A percentile compares a stretch with the other conserved stretches of the same genome.
These are phyloP conservation scores for Jacaranda mimosifolia DNA, from an alignment of 257 asterid species.

Conservation along the genomic window DNA sequence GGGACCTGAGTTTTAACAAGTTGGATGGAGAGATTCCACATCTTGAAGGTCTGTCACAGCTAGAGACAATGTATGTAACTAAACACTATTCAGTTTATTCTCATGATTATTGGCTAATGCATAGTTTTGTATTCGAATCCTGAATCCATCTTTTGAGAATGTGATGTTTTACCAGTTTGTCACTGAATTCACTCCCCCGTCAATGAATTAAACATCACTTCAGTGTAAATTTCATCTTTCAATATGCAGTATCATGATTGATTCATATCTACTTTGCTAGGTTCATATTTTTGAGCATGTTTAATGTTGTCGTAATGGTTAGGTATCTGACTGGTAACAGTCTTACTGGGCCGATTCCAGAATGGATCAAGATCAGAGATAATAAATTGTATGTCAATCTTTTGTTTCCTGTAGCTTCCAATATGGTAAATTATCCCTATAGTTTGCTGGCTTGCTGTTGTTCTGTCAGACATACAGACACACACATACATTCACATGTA, in stretches of 20 bases:
- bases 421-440: not conserved
- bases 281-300: not conserved
- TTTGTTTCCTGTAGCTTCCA: not conserved
- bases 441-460: not conserved
- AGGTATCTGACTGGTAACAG: constrained; percentile 62
- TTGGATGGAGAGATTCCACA: constrained; percentile 57
- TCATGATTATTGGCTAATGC: not conserved
- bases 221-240: not conserved
- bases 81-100: constrained; percentile 5
- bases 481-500: no score
- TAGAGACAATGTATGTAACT: constrained; percentile 52
- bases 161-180: no score
- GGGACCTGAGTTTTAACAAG: constrained; percentile 74
- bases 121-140: no score
- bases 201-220: not conserved
- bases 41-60: constrained; percentile 21
- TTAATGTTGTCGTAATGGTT: constrained; percentile 13
- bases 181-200: no score
- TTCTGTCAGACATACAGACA: no score
- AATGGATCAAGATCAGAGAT: constrained; percentile 44
- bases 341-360: constrained; percentile 56
- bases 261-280: constrained; percentile 16
- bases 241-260: not conserved
- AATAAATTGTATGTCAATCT: constrained; percentile 42
- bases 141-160: no score